A percentile compares a stretch with the other conserved stretches of the same genome.
Evolutionary conservation across 2,329 filamentous ascomycete species (phyloP).

Genomic region (Aspergillus fructus): DNA sequence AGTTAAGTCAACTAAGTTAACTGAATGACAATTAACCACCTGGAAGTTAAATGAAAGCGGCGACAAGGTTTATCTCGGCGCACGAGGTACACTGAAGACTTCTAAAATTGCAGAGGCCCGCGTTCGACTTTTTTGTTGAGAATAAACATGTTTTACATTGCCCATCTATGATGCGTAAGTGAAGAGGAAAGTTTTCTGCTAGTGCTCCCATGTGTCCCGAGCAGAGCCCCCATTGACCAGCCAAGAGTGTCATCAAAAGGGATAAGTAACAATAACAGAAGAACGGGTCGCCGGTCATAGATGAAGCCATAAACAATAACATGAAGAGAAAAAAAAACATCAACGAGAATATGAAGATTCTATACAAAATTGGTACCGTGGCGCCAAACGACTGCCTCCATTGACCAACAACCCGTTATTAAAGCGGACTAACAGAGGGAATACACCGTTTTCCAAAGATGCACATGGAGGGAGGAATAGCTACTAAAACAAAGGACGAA

Average conservation of each 20-base stretch:
- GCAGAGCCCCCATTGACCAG: conserved; percentile 21
- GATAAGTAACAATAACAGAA: conserved; percentile 23
- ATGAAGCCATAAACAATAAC: conserved; percentile 25
- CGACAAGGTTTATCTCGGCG: background rate
- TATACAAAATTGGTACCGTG: conserved; percentile 41
- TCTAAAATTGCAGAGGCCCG: background rate
- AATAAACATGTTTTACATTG: conserved; percentile 38
- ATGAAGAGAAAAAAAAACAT: conserved; percentile 8
- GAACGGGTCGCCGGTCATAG: conserved; percentile 28
- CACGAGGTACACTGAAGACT: background rate
- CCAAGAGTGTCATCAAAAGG: conserved; percentile 26
- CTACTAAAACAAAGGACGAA: conserved; percentile 45
- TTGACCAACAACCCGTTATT: conserved; percentile 35
- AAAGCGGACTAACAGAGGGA: conserved; percentile 31
- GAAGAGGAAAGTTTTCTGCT: conserved; percentile 28
- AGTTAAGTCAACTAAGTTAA: too few species aligned
- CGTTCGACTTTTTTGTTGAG: background rate
- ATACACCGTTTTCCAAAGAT: conserved; percentile 35
- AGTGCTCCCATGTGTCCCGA: conserved; percentile 28
- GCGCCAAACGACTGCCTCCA: conserved; percentile 38
- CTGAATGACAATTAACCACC: too few species aligned
- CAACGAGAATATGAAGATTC: conserved; percentile 31
- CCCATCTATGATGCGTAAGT: conserved; percentile 39
- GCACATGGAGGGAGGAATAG: conserved; percentile 38
- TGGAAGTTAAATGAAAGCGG: background rate